Evolutionary conservation across 2,329 filamentous ascomycete genomes (phyloP), one percentile per base, ranked within the genome.

Genomic region (Calonectria pteridis): DNA sequence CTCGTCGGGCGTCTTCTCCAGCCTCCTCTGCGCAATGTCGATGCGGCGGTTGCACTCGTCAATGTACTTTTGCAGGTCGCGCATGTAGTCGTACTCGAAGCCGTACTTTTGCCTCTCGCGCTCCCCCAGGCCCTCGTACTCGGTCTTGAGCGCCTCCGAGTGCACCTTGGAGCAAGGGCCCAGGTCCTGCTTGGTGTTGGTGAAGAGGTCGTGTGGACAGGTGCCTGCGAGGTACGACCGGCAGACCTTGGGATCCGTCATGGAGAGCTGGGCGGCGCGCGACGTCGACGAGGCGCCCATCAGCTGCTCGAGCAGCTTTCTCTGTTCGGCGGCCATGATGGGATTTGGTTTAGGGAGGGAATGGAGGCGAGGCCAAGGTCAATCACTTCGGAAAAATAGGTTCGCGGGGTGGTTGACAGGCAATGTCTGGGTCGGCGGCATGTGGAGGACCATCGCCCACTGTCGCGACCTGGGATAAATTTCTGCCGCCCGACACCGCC

Each of bases 141-240:
- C 96, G 62, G 93, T 88, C 85, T 98, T 98, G 77, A 98, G 89
- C 16, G 92, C 92, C 83, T 98, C 96, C 63, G 92, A 94, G 86
- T 99, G 97, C 31, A 96, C 91, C 83, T 96, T 97, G 64, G 94
- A 91, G 82, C 97, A 99, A 0, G 92, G 91, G 3, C 97, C 97
- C 40, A 98, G 91, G 84, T 99, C 97, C 73, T 98, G 96, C 88
- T 98, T 98, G 58, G 97, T 99, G 87, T 99, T 99, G 77, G 96
- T 99, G 90, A 99, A 99, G 82, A 99, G 95, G 84, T 99, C 97
- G 88, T 98, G 96, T 0, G 97, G 97, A 84, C 97, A 99, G 73
- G 95, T 97, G 80, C 97, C 97, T 75, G 92, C 95, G 64, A 99
- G 91, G 85, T 96, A 98, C 23, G 96, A 98, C 69, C 95, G 94